phyloP scores from a whole-genome alignment of 2,329 filamentous ascomycete species.

The Alternaria sp. region DNA sequence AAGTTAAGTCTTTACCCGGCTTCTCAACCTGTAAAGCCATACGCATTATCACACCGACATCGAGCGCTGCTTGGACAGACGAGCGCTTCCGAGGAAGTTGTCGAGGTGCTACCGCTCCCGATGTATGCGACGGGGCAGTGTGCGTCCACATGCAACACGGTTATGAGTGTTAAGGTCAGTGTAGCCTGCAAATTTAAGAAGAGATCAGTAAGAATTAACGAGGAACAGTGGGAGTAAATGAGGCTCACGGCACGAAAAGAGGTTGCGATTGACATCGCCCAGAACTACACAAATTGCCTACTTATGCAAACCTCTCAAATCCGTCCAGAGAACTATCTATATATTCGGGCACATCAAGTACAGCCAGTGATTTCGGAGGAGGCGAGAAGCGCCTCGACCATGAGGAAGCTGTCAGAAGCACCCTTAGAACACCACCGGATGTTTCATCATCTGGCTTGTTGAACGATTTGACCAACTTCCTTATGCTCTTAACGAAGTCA shows the following conservation, averaged over 20 bases:
- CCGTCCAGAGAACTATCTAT: neutral
- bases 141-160: no score
- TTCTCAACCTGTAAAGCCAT: neutral
- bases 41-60: neutral
- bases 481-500: neutral
- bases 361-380: neutral
- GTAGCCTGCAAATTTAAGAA: neutral
- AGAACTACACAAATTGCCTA: neutral
- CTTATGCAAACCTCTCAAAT: neutral
- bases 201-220: neutral
- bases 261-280: neutral
- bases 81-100: neutral
- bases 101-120: neutral
- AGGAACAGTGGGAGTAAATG: neutral
- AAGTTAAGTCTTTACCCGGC: neutral
- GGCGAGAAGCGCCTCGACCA: neutral
- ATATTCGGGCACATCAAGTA: neutral
- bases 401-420: neutral
- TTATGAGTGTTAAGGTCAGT: neutral
- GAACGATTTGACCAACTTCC: neutral
- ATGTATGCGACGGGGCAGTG: neutral
- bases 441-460: neutral
- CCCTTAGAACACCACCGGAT: neutral
- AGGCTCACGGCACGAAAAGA: neutral
- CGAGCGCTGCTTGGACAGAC: neutral